These are phyloP conservation scores for Friedmanniomyces simplex DNA, from an alignment of 495 filamentous ascomycete species.

Conservation along the genomic window DNA sequence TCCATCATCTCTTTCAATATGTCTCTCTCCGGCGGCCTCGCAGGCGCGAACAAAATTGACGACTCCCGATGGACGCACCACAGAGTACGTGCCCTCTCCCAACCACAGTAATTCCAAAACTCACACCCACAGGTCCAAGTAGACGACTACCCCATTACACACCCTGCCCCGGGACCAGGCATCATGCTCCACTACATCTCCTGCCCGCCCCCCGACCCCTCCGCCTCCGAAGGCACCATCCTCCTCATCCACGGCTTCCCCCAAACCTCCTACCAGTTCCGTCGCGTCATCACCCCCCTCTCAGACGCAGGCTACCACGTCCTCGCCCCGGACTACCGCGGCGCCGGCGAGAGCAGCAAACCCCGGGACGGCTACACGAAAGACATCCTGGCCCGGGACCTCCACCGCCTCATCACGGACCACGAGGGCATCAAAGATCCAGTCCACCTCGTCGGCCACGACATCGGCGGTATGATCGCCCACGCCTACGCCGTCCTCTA, in stretches of 20 bases:
- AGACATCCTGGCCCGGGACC: constrained; percentile 29
- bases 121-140: background rate
- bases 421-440: constrained; percentile 29
- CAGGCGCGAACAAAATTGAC: constrained; percentile 3
- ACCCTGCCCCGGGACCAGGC: background rate
- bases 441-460: constrained; percentile 38
- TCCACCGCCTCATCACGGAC: constrained; percentile 25
- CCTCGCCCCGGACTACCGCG: constrained; percentile 38
- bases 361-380: constrained; percentile 33
- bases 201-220: background rate
- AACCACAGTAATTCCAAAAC: background rate
- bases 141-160: background rate
- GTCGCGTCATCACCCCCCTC: constrained; percentile 34
- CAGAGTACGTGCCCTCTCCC: background rate
- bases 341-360: constrained; percentile 35
- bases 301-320: constrained; percentile 34
- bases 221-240: background rate
- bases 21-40: background rate
- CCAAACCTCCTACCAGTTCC: constrained; percentile 38
- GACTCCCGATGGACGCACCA: constrained; percentile 1
- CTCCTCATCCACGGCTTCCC: constrained; percentile 14
- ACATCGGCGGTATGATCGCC: constrained; percentile 40
- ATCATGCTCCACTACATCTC: constrained; percentile 1
- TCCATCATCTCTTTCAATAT: background rate
- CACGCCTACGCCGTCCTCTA: constrained; percentile 31